These are phyloP conservation scores for Hypoxylon sp. DNA, from an alignment of 2,329 filamentous ascomycete genomes.

Conservation along the genomic window DNA sequence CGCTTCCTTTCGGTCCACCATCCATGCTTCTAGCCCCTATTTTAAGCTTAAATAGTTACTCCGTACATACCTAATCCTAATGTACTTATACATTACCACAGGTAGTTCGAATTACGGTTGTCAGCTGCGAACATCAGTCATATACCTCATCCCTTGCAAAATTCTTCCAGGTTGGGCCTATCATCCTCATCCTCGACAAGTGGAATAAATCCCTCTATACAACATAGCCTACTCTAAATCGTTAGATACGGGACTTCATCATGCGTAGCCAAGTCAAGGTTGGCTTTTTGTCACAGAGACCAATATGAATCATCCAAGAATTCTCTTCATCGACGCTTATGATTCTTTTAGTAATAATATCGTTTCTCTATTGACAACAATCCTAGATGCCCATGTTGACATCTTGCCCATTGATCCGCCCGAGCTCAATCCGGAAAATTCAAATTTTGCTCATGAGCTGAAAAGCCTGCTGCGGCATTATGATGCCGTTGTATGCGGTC, in stretches of 20 bases:
- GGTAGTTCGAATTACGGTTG: background rate
- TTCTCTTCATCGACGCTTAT: slow-evolving; percentile 94
- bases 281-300: slow-evolving; percentile 23
- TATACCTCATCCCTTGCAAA: slow-evolving; percentile 12
- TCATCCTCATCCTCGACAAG: slow-evolving; percentile 13
- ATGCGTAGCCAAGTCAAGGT: slow-evolving; percentile 30
- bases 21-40: slow-evolving; percentile 24
- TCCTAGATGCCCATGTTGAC: slow-evolving; percentile 75
- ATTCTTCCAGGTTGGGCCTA: slow-evolving; percentile 10
- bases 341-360: slow-evolving; percentile 99
- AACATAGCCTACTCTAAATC: slow-evolving; percentile 5
- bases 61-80: slow-evolving; percentile 20
- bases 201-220: slow-evolving; percentile 31
- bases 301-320: slow-evolving; percentile 58
- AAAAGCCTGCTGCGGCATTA: slow-evolving; percentile 70
- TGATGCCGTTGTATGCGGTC: slow-evolving; percentile 89
- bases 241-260: slow-evolving; percentile 11
- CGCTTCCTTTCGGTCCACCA: slow-evolving; percentile 28
- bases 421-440: slow-evolving; percentile 60
- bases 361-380: slow-evolving; percentile 80
- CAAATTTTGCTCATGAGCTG: slow-evolving; percentile 60
- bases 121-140: slow-evolving; percentile 21
- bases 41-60: slow-evolving; percentile 40
- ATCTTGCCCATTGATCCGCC: slow-evolving; percentile 79
- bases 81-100: too few species aligned